A percentile compares a stretch with the other conserved stretches of the same genome.
Evolutionary conservation across 345 rosid genomes (phyloP).

Genomic region (Cardamine resedifolia): DNA sequence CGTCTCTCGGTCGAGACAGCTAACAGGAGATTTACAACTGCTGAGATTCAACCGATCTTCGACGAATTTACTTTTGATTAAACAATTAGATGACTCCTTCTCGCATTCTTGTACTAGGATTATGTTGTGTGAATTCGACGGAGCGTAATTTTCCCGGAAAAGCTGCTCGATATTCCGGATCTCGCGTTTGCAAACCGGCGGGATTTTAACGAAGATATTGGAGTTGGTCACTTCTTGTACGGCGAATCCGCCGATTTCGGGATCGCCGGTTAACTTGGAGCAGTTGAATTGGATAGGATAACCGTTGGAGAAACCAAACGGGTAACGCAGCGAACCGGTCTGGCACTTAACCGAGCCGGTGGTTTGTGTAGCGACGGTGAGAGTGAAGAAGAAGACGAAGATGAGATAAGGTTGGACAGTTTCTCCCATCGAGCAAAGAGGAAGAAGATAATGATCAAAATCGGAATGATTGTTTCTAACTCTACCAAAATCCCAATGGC

Average conservation of each 20-base stretch:
- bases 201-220: conserved; percentile 39
- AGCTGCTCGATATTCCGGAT: conserved; percentile 41
- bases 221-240: conserved; percentile 23
- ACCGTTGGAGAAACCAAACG: conserved; percentile 63
- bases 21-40: conserved; percentile 21
- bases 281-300: conserved; percentile 58
- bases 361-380: not conserved
- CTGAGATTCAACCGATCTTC: not conserved
- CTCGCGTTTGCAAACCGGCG: conserved; percentile 53
- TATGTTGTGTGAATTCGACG: conserved; percentile 41
- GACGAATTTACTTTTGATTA: conserved; percentile 35
- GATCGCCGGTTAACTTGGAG: conserved; percentile 14
- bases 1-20: conserved; percentile 37
- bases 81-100: not conserved
- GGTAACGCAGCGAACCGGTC: conserved; percentile 35
- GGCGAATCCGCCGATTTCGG: conserved; percentile 37
- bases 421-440: not conserved
- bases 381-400: not conserved
- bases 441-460: not conserved
- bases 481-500: no score
- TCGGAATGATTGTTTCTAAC: not conserved
- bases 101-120: conserved; percentile 48
- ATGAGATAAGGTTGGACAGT: not conserved
- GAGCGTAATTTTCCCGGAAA: conserved; percentile 46
- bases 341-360: conserved; percentile 37